These are phyloP conservation scores for Neurospora sp. DNA, from an alignment of 495 filamentous ascomycete genomes.

Conservation along the genomic window DNA sequence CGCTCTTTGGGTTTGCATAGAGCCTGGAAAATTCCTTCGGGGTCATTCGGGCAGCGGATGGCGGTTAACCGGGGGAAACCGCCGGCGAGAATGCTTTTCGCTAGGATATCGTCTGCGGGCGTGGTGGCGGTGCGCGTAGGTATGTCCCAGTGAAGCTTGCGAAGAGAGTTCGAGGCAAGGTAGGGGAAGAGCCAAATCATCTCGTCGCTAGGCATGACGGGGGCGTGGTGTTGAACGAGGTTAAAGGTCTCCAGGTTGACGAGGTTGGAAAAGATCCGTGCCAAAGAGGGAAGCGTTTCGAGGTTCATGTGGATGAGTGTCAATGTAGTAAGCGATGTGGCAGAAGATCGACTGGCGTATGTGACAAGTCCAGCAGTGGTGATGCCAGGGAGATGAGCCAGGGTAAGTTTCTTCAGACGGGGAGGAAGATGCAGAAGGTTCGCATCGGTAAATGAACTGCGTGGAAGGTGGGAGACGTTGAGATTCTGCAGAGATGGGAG, in stretches of 20 bases:
- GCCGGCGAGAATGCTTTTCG: slow-evolving; percentile 54
- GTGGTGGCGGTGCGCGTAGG: slow-evolving; percentile 35
- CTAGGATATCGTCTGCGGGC: slow-evolving; percentile 58
- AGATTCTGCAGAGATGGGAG: slow-evolving; percentile 64
- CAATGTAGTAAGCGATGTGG: slow-evolving; percentile 46
- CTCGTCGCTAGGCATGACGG: slow-evolving; percentile 46
- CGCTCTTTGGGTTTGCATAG: slow-evolving; percentile 50
- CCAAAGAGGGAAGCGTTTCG: slow-evolving; percentile 57
- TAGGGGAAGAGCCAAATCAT: slow-evolving; percentile 58
- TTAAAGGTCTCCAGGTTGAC: slow-evolving; percentile 53
- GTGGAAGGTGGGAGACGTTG: slow-evolving; percentile 62
- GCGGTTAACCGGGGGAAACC: slow-evolving; percentile 62
- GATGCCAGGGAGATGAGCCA: slow-evolving; percentile 67
- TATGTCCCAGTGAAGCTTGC: slow-evolving; percentile 76
- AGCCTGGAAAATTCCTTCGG: slow-evolving; percentile 60
- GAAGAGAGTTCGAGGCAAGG: slow-evolving; percentile 55
- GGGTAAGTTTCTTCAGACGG: slow-evolving; percentile 55
- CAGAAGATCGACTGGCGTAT: slow-evolving; percentile 52
- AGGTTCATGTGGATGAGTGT: slow-evolving; percentile 58
- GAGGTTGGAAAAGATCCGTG: slow-evolving; percentile 63
- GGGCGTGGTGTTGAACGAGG: slow-evolving; percentile 56
- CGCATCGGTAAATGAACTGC: slow-evolving; percentile 59
- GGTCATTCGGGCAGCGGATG: slow-evolving; percentile 64
- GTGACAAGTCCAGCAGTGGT: slow-evolving; percentile 67
- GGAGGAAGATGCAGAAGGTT: slow-evolving; percentile 60